These are phyloP conservation scores for Cryptosporidium sp. DNA, from an alignment of 169 alveolate species.

Conservation along the genomic window DNA sequence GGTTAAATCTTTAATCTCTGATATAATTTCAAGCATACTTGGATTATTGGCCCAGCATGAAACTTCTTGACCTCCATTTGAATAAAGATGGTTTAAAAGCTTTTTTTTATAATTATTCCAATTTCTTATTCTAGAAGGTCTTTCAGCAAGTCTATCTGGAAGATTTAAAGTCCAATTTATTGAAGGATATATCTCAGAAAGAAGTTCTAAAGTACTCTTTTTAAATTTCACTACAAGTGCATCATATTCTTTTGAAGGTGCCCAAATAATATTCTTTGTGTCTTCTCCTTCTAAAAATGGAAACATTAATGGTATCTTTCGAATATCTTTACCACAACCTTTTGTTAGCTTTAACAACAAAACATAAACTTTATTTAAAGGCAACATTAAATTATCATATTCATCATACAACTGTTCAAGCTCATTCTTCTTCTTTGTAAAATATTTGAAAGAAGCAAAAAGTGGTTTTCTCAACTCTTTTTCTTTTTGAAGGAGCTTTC, in stretches of 20 bases:
- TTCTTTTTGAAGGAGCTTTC: slow-evolving; percentile 19
- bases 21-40: neutral
- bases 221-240: neutral
- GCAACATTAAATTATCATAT: slow-evolving; percentile 49
- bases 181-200: neutral
- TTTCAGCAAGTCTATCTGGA: slow-evolving; percentile 5
- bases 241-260: slow-evolving; percentile 44
- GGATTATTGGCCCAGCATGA: slow-evolving; percentile 44
- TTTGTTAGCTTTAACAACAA: slow-evolving; percentile 6
- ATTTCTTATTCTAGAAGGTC: slow-evolving; percentile 14
- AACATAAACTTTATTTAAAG: slow-evolving; percentile 9
- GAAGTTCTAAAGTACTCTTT: slow-evolving; percentile 15
- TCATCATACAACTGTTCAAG: slow-evolving; percentile 4
- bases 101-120: slow-evolving; percentile 25
- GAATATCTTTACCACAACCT: neutral
- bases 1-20: neutral
- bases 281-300: slow-evolving; percentile 65
- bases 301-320: slow-evolving; percentile 48
- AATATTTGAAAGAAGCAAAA: neutral
- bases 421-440: neutral
- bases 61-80: neutral
- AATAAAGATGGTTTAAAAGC: neutral
- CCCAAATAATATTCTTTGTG: slow-evolving; percentile 18
- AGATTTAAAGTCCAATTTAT: neutral
- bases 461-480: neutral